Evolutionary conservation across 2,329 filamentous ascomycete genomes (phyloP).

Genomic region (Raffaelea albimanens): DNA sequence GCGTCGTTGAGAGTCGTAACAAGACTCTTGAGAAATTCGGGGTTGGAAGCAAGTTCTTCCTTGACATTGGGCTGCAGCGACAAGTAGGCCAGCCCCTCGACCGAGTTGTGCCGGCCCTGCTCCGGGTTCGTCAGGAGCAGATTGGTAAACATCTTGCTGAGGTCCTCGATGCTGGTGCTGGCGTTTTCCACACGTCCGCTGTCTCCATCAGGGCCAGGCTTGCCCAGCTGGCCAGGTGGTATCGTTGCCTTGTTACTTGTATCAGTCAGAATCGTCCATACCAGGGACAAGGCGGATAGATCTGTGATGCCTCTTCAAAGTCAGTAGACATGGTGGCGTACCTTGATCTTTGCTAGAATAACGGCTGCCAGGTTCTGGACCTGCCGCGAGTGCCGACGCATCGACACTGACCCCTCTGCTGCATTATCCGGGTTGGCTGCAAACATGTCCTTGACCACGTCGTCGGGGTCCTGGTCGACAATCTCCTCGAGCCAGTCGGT

Average conservation of each 20-base stretch:
- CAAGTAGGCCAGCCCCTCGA: conserved; percentile 88
- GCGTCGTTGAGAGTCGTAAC: conserved; percentile 52
- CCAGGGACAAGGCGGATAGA: too few species aligned
- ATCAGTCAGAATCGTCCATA: conserved; percentile 32
- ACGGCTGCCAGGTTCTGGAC: conserved; percentile 62
- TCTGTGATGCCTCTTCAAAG: neutral
- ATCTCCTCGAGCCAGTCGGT: conserved; percentile 79
- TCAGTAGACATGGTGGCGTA: conserved; percentile 32
- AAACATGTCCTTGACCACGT: conserved; percentile 37
- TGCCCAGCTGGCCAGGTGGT: conserved; percentile 26
- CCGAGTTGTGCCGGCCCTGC: conserved; percentile 55
- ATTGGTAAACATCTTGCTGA: conserved; percentile 53
- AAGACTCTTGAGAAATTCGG: conserved; percentile 58
- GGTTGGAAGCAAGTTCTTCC: conserved; percentile 64
- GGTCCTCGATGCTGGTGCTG: conserved; percentile 54
- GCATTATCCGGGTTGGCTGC: conserved; percentile 46
- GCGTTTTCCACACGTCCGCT: conserved; percentile 32
- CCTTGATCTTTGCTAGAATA: conserved; percentile 67
- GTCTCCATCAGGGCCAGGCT: conserved; percentile 27
- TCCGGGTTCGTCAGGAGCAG: conserved; percentile 52
- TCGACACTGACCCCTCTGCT: conserved; percentile 49
- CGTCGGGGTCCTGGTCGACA: conserved; percentile 60
- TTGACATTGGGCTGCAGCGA: conserved; percentile 81
- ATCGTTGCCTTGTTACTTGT: conserved; percentile 40
- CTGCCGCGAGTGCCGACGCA: conserved; percentile 50